Conservation (phyloP, 2,329 filamentous ascomycete genomes). For the Calonectria crousiana region DNA sequence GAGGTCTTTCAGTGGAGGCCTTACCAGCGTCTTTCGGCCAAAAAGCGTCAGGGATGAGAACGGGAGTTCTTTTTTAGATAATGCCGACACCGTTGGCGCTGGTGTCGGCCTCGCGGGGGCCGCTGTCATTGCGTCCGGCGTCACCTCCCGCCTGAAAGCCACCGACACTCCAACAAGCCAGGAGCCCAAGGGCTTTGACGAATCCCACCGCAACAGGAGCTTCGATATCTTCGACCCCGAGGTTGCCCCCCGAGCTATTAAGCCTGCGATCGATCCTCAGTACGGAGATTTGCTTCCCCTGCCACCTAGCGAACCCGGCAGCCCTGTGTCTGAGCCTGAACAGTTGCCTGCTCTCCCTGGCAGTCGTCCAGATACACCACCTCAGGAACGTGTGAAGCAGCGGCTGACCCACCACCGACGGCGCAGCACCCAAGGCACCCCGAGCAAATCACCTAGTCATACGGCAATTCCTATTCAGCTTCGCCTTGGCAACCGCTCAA, state of each 20-base stretch:
- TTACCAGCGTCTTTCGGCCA: conserved; percentile 64
- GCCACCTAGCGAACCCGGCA: conserved; percentile 69
- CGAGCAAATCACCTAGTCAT: conserved; percentile 64
- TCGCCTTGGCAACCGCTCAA: conserved; percentile 61
- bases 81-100: conserved; percentile 77
- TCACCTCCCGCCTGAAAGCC: conserved; percentile 58
- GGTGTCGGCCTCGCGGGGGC: conserved; percentile 73
- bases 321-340: conserved; percentile 54
- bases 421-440: conserved; percentile 61
- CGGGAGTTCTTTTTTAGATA: conserved; percentile 77
- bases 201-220: conserved; percentile 39
- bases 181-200: conserved; percentile 47
- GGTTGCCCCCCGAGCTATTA: conserved; percentile 68
- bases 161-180: conserved; percentile 56
- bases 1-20: conserved; percentile 53
- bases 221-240: conserved; percentile 66
- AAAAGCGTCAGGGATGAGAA: conserved; percentile 55
- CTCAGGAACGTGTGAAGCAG: conserved; percentile 58
- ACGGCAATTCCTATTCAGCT: conserved; percentile 71
- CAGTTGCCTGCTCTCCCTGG: conserved; percentile 69
- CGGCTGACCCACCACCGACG: conserved; percentile 60
- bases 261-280: conserved; percentile 75
- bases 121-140: conserved; percentile 55
- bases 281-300: conserved; percentile 75
- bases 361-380: conserved; percentile 69